phyloP scores from a whole-genome alignment of 2,329 filamentous ascomycete species.

The Venturia carpophila region DNA sequence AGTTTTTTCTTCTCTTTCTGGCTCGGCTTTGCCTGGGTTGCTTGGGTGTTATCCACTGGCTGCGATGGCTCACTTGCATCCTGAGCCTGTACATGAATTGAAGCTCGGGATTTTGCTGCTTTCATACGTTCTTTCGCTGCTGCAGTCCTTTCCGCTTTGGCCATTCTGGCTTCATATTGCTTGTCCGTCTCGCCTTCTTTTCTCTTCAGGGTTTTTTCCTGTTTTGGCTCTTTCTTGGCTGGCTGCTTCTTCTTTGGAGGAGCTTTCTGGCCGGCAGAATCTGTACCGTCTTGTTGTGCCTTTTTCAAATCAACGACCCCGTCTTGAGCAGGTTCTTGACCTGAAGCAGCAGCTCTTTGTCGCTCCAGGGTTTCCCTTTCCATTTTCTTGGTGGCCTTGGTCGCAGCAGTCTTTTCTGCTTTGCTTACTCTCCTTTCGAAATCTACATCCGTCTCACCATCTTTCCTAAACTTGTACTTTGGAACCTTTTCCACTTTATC shows the following conservation, averaged over 20 bases:
- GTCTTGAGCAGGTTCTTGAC: neutral
- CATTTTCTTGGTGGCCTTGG: neutral
- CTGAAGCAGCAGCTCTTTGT: neutral
- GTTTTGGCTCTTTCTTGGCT: neutral
- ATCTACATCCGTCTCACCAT: neutral
- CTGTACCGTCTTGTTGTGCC: neutral
- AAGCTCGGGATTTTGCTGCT: neutral
- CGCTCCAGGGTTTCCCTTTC: neutral
- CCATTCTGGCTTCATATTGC: neutral
- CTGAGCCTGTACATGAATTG: neutral
- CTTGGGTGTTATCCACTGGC: neutral
- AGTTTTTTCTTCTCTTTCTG: neutral
- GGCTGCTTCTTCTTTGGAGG: neutral
- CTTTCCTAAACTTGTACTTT: neutral
- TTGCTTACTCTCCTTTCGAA: neutral
- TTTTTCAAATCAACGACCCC: neutral
- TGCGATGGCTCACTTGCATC: neutral
- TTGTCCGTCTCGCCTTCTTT: constrained; percentile 4
- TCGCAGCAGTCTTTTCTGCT: neutral
- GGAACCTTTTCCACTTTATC: neutral
- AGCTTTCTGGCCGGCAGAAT: neutral
- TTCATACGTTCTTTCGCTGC: constrained; percentile 1
- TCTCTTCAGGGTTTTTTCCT: neutral
- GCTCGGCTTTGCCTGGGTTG: neutral
- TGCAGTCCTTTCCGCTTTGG: neutral